A percentile compares a stretch with the other conserved stretches of the same genome.
phyloP scores from a whole-genome alignment of 495 filamentous ascomycete species.

The Aspergillus ostianus region DNA sequence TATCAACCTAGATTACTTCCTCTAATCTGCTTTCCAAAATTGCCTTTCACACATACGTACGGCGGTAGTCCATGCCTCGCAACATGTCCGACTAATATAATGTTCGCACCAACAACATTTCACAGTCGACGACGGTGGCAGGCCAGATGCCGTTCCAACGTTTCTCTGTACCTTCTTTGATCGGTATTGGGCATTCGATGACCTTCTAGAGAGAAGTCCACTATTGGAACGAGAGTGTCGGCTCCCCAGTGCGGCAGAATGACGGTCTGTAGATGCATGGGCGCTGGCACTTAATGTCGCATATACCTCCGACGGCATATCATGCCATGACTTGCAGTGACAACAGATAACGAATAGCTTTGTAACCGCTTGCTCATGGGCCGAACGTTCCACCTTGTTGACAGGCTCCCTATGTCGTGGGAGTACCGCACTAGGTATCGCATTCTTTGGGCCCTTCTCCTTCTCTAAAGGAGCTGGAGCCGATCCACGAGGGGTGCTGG shows the following conservation, averaged over 20 bases:
- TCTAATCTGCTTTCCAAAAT: slow-evolving; percentile 36
- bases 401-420: slow-evolving; percentile 8
- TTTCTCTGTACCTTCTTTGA: background rate
- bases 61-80: slow-evolving; percentile 68
- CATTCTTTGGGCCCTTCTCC: background rate
- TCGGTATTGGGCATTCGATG: background rate
- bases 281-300: slow-evolving; percentile 41
- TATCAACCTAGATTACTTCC: too few relatives aligned
- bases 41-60: slow-evolving; percentile 67
- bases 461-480: background rate
- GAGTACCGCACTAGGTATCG: background rate
- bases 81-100: slow-evolving; percentile 69
- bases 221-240: background rate
- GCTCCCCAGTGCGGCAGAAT: background rate
- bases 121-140: slow-evolving; percentile 55
- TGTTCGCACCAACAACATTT: slow-evolving; percentile 79
- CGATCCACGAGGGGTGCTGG: background rate
- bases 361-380: slow-evolving; percentile 52
- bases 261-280: slow-evolving; percentile 1
- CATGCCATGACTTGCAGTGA: slow-evolving; percentile 77
- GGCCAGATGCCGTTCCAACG: slow-evolving; percentile 23
- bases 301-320: slow-evolving; percentile 73
- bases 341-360: slow-evolving; percentile 84
- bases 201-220: background rate
- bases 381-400: slow-evolving; percentile 19